phyloP scores from a whole-genome alignment of 2,329 filamentous ascomycete species.

The Moelleriella libera region DNA sequence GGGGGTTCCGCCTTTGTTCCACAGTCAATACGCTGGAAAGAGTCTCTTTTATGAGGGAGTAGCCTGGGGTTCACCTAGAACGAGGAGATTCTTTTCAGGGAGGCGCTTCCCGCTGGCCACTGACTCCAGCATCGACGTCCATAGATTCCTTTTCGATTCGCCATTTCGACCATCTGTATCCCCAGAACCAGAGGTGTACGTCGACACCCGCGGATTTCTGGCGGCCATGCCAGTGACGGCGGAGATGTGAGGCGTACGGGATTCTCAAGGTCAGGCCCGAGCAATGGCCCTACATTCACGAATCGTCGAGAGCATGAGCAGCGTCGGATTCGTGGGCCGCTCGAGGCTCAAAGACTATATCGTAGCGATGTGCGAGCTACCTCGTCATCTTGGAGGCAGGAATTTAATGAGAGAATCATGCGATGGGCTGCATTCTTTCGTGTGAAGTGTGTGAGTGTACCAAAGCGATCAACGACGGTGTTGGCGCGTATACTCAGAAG shows the following conservation, averaged over 20 bases:
- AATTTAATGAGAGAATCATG: no score
- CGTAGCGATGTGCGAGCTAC: no score
- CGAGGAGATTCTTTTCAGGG: constrained; percentile 80
- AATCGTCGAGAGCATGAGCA: no score
- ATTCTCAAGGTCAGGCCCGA: not conserved
- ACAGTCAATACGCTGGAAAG: not conserved
- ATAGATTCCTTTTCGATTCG: constrained; percentile 77
- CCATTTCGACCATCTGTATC: constrained; percentile 42
- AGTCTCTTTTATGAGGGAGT: not conserved
- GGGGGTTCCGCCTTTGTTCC: constrained; percentile 53
- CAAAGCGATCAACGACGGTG: no score
- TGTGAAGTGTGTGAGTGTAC: no score
- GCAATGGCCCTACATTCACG: no score
- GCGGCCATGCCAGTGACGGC: constrained; percentile 26
- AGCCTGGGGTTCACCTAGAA: constrained; percentile 47
- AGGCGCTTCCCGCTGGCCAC: constrained; percentile 82
- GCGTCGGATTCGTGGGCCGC: no score
- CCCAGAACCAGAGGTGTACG: constrained; percentile 41
- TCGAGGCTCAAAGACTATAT: no score
- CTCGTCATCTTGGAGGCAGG: no score
- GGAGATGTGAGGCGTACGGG: not conserved
- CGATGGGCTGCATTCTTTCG: no score
- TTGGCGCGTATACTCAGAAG: no score
- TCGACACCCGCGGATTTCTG: constrained; percentile 42
- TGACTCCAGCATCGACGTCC: constrained; percentile 84